These are phyloP conservation scores for Sonneratia alba DNA, from an alignment of 345 rosid species.

Conservation along the genomic window DNA sequence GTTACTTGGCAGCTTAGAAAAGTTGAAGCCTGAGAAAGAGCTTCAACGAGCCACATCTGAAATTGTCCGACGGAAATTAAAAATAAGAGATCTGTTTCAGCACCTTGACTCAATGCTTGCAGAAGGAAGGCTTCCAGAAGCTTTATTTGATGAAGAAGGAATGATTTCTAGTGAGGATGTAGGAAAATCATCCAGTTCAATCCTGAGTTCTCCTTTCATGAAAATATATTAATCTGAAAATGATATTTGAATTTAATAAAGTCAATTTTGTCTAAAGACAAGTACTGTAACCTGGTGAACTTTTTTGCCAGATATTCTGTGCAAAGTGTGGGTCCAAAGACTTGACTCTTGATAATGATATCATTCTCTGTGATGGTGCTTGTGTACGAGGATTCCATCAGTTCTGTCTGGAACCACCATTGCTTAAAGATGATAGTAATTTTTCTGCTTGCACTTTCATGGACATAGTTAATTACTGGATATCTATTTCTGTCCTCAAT, in stretches of 20 bases:
- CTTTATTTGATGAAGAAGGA: slow-evolving; percentile 87
- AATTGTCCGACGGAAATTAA: slow-evolving; percentile 60
- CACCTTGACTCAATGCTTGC: slow-evolving; percentile 58
- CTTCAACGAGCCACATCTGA: slow-evolving; percentile 82
- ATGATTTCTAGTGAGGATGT: slow-evolving; percentile 94
- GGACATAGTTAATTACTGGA: not conserved
- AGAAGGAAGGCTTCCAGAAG: slow-evolving; percentile 72
- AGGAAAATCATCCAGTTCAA: slow-evolving; percentile 26
- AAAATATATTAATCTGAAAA: slow-evolving; percentile 3
- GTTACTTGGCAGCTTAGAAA: slow-evolving; percentile 61
- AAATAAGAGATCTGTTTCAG: slow-evolving; percentile 81
- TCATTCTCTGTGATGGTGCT: slow-evolving; percentile 90
- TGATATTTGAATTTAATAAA: slow-evolving; percentile 1
- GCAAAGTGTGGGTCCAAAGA: slow-evolving; percentile 95
- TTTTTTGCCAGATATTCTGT: slow-evolving; percentile 73
- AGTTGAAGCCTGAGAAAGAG: slow-evolving; percentile 91
- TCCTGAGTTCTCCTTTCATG: not conserved
- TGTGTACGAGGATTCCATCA: slow-evolving; percentile 97
- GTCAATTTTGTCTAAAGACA: not conserved
- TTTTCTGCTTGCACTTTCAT: slow-evolving; percentile 12
- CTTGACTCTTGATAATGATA: slow-evolving; percentile 66
- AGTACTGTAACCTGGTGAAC: slow-evolving; percentile 20
- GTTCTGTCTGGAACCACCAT: slow-evolving; percentile 73
- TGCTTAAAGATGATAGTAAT: slow-evolving; percentile 86
- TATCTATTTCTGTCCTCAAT: slow-evolving; percentile 14